Evolutionary conservation across 768 basidiomycete genomes (phyloP), one percentile per base, ranked within the genome.

Genomic region (Candolleomyces eurysporus): DNA sequence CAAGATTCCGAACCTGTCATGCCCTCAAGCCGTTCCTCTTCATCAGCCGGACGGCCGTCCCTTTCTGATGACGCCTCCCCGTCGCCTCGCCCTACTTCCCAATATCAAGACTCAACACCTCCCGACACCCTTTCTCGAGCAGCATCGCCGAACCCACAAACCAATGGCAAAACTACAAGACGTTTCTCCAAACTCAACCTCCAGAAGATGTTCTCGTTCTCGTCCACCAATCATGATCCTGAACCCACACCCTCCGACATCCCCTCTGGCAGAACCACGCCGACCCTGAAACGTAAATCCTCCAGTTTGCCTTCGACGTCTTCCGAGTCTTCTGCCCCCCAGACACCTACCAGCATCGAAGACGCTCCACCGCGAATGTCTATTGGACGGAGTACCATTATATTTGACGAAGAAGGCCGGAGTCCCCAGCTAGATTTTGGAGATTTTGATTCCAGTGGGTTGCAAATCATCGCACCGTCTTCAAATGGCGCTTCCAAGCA

Each of bases 151-250:
- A 73, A 75, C 19, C 68, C 70, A 21, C 62, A 65, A 9, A 48
- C 2, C 45, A 71, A 69, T 51, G 61, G 66, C 59, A 66, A 67
- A 61, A 65, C 72, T n/a, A 69, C 59, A 52, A 71, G 65, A 31
- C 71, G 74, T 11, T 78, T 79, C 61, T 79, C 78, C 32, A 72
- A 70, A 62, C 69, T 76, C 58, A 77, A 70, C 50, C 64, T 81
- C 42, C 73, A 74, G 39, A 77, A 71, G 46, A 63, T 79, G 5
- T 81, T 81, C 60, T 73, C 76, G 6, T 78, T 76, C 59, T 68
- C 72, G 8, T 63, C 69, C 61, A 54, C 45, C 54, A 26, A 52
- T 2, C 51, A 52, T 14, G 53, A 61, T 53, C 31, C 19, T 46
- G 50, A 19, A 53, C 40, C 51, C 21, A 46, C 59, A n/a, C 30